Conservation (phyloP, 345 rosid genomes). For the Eucalyptus coolabah region DNA sequence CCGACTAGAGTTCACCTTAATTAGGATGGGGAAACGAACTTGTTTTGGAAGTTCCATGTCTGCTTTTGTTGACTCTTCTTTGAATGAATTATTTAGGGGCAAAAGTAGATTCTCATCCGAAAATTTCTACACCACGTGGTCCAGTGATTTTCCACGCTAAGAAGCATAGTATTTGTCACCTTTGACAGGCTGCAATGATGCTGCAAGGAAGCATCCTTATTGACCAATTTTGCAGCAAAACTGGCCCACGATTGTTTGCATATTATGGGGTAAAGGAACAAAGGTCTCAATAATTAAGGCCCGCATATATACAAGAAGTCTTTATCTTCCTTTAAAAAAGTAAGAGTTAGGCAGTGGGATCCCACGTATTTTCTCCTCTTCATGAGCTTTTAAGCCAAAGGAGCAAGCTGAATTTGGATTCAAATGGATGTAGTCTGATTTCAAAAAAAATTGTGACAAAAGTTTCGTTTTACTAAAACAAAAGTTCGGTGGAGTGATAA, state of each 20-base stretch:
- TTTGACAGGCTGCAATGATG: not conserved
- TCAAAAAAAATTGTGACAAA: not conserved
- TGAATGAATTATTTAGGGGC: too few species aligned
- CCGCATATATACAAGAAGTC: not conserved
- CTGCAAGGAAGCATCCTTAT: not conserved
- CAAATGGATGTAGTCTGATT: not conserved
- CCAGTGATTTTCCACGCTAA: not conserved
- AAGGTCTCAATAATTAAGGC: not conserved
- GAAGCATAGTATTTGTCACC: not conserved
- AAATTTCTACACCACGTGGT: too few species aligned
- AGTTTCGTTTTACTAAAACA: not conserved
- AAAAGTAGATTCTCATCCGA: too few species aligned
- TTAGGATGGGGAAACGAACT: too few species aligned
- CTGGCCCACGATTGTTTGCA: not conserved
- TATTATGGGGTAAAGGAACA: not conserved
- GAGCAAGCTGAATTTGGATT: not conserved
- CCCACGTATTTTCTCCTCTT: not conserved
- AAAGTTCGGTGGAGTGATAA: not conserved
- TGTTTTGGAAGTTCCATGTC: too few species aligned
- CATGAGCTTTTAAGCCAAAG: not conserved
- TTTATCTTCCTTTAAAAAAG: not conserved
- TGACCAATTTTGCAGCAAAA: not conserved
- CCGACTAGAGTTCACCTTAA: too few species aligned
- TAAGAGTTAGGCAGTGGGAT: not conserved
- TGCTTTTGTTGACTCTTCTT: too few species aligned